Percentiles rank a stretch among this genome's conserved stretches.
These are phyloP conservation scores for Vaccinium vitisidaea DNA, from an alignment of 148 eudicot species.

Conservation along the genomic window DNA sequence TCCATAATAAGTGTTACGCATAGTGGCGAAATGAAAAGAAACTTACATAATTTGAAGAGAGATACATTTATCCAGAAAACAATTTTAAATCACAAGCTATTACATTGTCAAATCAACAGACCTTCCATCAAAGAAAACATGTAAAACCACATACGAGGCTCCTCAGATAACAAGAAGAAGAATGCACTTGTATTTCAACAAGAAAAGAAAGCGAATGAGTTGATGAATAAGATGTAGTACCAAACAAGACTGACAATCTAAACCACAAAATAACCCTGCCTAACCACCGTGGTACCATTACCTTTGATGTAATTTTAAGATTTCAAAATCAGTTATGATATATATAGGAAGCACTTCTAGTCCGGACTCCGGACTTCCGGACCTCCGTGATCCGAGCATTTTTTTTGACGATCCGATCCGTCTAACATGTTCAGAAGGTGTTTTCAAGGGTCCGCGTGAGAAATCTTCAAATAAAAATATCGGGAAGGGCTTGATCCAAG, in stretches of 20 bases:
- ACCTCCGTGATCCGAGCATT: too few relatives aligned
- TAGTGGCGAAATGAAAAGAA: not conserved
- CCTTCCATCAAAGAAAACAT: not conserved
- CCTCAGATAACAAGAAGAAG: not conserved
- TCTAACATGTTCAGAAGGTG: too few relatives aligned
- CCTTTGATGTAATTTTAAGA: not conserved
- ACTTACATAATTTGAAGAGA: not conserved
- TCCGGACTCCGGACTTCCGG: too few relatives aligned
- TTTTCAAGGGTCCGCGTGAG: not conserved
- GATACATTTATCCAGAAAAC: not conserved
- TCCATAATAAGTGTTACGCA: not conserved
- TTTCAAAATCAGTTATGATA: not conserved
- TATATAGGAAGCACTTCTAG: too few relatives aligned
- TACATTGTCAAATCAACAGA: not conserved
- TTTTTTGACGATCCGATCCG: too few relatives aligned
- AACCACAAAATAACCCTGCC: not conserved
- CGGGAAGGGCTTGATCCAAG: too few relatives aligned
- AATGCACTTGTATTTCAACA: not conserved
- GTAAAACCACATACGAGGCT: not conserved
- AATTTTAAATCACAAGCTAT: not conserved
- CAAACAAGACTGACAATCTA: not conserved
- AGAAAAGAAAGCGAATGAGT: not conserved
- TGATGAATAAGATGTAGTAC: not conserved
- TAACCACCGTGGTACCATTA: not conserved
- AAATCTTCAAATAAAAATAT: too few relatives aligned